Evolutionary conservation across 2,329 filamentous ascomycete genomes (phyloP).

Genomic region (Calonectria naviculata): DNA sequence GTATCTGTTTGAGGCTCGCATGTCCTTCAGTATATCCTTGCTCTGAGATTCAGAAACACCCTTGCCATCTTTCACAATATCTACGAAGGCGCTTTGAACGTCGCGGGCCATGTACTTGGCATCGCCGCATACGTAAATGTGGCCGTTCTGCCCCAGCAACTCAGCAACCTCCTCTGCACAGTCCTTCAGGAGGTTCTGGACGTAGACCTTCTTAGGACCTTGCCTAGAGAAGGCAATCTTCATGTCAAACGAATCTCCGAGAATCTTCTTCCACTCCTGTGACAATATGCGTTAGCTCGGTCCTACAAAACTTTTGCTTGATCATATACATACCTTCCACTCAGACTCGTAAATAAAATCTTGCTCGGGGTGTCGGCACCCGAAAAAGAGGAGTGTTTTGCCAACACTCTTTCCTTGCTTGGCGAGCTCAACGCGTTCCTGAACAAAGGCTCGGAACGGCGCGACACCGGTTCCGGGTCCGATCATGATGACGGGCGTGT

Average conservation of each 20-base stretch:
- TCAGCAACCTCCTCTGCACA: slow-evolving; percentile 86
- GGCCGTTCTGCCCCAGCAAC: slow-evolving; percentile 85
- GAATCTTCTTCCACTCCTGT: slow-evolving; percentile 82
- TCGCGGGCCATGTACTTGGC: slow-evolving; percentile 97
- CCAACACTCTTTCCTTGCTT: slow-evolving; percentile 85
- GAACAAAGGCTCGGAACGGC: slow-evolving; percentile 94
- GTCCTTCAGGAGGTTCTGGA: slow-evolving; percentile 92
- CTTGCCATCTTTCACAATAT: slow-evolving; percentile 87
- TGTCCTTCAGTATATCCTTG: slow-evolving; percentile 95
- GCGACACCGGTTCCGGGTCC: slow-evolving; percentile 97
- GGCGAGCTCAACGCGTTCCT: slow-evolving; percentile 88
- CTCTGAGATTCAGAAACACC: slow-evolving; percentile 86
- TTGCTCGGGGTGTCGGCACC: slow-evolving; percentile 85
- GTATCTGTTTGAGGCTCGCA: slow-evolving; percentile 95
- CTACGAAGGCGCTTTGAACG: slow-evolving; percentile 84
- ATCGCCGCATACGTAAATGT: slow-evolving; percentile 98
- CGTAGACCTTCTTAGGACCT: slow-evolving; percentile 88
- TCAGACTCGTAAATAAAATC: slow-evolving; percentile 94
- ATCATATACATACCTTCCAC: slow-evolving; percentile 77
- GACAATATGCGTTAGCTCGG: neutral
- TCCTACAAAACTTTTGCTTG: rapidly evolving
- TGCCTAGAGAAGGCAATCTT: slow-evolving; percentile 95
- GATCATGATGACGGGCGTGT: slow-evolving; percentile 94
- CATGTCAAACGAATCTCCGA: slow-evolving; percentile 90
- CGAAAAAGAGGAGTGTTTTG: slow-evolving; percentile 91